Evolutionary conservation across 2,329 filamentous ascomycete species (phyloP), one percentile per base, ranked within the genome.

Genomic region (Hypomyces rosellus): DNA sequence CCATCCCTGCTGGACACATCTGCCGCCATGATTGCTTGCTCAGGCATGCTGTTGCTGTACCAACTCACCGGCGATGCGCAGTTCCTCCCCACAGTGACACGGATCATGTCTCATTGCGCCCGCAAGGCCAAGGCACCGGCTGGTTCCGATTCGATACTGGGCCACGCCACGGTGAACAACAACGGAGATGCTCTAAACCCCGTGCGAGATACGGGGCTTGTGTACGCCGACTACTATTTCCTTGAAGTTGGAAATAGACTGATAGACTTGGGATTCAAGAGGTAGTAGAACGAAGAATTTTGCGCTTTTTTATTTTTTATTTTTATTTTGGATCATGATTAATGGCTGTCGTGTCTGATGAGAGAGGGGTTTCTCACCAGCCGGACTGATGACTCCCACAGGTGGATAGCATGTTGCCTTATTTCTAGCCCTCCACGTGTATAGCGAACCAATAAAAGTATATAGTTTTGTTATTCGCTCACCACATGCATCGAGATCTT

Each of bases 181-280:
- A 54, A 52, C 43, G 30, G 34, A 18, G 46, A 54, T 18, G 42
- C 43, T 8, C 36, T 44, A 22, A 44, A 44, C 11, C 52, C 42
- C 13, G 45, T 44, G 7, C 40, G 18, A n/a, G 43, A 54, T 16
- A 49, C 46, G 14, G 52, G 52, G 25, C 34, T 54, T 2, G 52
- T 54, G 34, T 54, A 54, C 42, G 52, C 52, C 16, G 52, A 54
- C 18, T 54, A 54, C 25, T 54, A 54, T 38, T 51, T 54, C n/a
- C 25, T 54, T 12, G 49, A 54, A 34, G 49, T 49, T 34, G 52
- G 52, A 9, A 54, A 54, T 43, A 45, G 49, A 22, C 22, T 52
- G 44, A 48, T 54, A 18, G 49, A 52, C 9, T 38, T 52, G 40
- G 50, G 50, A 15, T 45, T 52, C 37, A 38, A 22, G 34, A 20